A percentile compares a stretch with the other conserved stretches of the same genome.
Evolutionary conservation across 2,329 filamentous ascomycete genomes (phyloP).

Genomic region (Arthrocladium fulminans): DNA sequence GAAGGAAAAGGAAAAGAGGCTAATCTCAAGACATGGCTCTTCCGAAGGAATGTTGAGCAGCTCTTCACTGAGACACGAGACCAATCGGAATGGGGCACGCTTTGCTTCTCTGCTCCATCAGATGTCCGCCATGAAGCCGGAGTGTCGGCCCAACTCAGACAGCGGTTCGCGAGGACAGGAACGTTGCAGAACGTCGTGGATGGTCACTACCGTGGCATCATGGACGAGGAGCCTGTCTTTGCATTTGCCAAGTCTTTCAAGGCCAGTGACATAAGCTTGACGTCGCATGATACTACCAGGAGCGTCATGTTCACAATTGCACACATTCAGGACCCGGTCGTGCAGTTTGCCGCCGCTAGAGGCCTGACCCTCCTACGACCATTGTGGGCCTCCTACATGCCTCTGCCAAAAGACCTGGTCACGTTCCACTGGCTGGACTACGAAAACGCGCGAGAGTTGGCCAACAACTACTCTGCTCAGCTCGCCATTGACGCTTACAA

Average conservation of each 20-base stretch:
- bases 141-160: constrained; percentile 55
- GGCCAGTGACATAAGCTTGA: constrained; percentile 31
- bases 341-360: constrained; percentile 67
- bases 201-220: constrained; percentile 57
- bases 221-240: constrained; percentile 73
- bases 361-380: constrained; percentile 71
- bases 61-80: constrained; percentile 66
- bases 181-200: constrained; percentile 60
- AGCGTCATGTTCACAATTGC: constrained; percentile 63
- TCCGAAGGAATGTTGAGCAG: constrained; percentile 43
- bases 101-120: constrained; percentile 65
- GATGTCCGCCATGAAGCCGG: constrained; percentile 63
- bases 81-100: constrained; percentile 72
- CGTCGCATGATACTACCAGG: constrained; percentile 30
- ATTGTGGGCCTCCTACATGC: constrained; percentile 69
- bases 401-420: constrained; percentile 53
- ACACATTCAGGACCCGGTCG: constrained; percentile 67
- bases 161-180: constrained; percentile 60
- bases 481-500: constrained; percentile 62
- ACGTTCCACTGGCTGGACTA: constrained; percentile 71
- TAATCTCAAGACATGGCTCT: constrained; percentile 35
- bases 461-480: constrained; percentile 64
- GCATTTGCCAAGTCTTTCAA: constrained; percentile 63
- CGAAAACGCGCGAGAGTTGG: constrained; percentile 52
- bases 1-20: constrained; percentile 29